Evolutionary conservation across 1,139 yeast genomes (phyloP).

Genomic region (Geotrichum candidum): DNA sequence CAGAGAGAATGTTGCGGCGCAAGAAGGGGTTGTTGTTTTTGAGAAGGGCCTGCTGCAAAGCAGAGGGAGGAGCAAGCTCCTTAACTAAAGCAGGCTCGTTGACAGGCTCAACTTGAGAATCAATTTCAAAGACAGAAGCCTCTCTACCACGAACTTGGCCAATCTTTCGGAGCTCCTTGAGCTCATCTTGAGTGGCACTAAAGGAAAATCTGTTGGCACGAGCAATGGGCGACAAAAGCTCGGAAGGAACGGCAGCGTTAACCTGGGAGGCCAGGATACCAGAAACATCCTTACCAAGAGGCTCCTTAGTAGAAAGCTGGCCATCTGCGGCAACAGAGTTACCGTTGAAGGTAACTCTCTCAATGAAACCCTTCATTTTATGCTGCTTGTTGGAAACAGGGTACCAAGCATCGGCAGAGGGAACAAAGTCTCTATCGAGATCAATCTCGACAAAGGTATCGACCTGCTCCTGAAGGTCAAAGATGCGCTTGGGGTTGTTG

Average conservation of each 20-base stretch:
- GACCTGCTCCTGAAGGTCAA: conserved; percentile 76
- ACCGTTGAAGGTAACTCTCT: conserved; percentile 74
- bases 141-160: conserved; percentile 12
- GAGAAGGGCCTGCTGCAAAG: conserved; percentile 63
- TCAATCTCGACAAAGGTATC: conserved; percentile 73
- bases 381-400: conserved; percentile 43
- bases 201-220: conserved; percentile 17
- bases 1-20: conserved; percentile 81
- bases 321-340: conserved; percentile 85
- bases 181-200: conserved; percentile 14
- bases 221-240: conserved; percentile 1
- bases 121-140: conserved; percentile 32
- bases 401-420: conserved; percentile 45
- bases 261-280: conserved; percentile 22
- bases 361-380: conserved; percentile 68
- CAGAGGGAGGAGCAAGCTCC: conserved; percentile 66
- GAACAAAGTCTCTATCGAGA: conserved; percentile 58
- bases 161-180: conserved; percentile 24
- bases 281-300: conserved; percentile 48
- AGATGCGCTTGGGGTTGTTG: conserved; percentile 74
- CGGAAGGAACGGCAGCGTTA: conserved; percentile 13
- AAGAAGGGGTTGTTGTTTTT: conserved; percentile 86
- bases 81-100: conserved; percentile 27
- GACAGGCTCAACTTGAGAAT: conserved; percentile 35
- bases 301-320: conserved; percentile 50